Evolutionary conservation across 768 basidiomycete genomes (phyloP).

Genomic region (Boletellus sp.): DNA sequence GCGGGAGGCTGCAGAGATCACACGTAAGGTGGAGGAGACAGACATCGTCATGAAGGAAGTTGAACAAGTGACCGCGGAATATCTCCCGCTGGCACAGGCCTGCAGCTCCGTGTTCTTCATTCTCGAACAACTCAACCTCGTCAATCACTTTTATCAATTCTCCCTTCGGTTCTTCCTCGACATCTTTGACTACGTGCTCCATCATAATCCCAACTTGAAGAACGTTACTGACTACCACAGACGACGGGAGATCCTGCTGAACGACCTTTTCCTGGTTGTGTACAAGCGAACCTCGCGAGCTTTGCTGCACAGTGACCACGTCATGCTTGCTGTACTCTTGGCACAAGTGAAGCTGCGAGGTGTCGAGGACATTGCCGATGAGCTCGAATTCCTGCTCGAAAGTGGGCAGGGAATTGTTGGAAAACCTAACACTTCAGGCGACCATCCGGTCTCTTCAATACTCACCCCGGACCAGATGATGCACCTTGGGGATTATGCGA

Average conservation of each 20-base stretch:
- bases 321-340: constrained; percentile 86
- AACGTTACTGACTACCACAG: constrained; percentile 66
- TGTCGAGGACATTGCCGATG: constrained; percentile 74
- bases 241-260: constrained; percentile 76
- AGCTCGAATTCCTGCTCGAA: constrained; percentile 90
- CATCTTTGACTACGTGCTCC: constrained; percentile 93
- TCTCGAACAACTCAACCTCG: constrained; percentile 86
- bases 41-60: constrained; percentile 95
- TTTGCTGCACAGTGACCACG: constrained; percentile 83
- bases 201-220: constrained; percentile 87
- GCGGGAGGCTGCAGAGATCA: constrained; percentile 93
- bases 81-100: constrained; percentile 89
- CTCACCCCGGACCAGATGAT: constrained; percentile 65
- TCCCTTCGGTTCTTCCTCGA: constrained; percentile 97
- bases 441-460: constrained; percentile 40
- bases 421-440: constrained; percentile 32
- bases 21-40: constrained; percentile 93
- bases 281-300: constrained; percentile 89
- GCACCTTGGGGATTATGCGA: constrained; percentile 68
- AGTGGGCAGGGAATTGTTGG: constrained; percentile 63
- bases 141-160: constrained; percentile 99
- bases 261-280: constrained; percentile 85
- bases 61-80: constrained; percentile 92
- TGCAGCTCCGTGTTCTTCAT: constrained; percentile 98
- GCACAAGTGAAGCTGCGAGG: constrained; percentile 86